phyloP scores from a whole-genome alignment of 441 rosid genomes.

The Caryocar brasiliense region DNA sequence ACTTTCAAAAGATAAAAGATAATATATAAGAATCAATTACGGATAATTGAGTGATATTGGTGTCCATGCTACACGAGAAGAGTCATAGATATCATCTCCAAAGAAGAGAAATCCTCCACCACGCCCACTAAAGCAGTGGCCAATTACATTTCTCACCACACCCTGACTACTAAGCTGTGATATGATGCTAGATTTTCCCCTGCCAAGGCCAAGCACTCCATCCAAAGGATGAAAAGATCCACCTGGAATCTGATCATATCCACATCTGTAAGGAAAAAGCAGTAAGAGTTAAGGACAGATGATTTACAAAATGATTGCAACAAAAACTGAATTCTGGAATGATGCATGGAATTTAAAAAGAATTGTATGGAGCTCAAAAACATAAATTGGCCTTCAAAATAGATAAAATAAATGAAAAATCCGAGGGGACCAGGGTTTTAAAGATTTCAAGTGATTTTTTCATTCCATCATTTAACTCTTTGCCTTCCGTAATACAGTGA shows the following conservation, averaged over 20 bases:
- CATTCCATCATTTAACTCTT: too few species aligned
- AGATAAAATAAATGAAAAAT: too few species aligned
- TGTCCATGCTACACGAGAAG: conserved; percentile 57
- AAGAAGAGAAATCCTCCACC: conserved; percentile 92
- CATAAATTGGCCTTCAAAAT: too few species aligned
- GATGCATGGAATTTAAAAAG: too few species aligned
- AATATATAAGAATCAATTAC: conserved; percentile 26
- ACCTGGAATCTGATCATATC: conserved; percentile 74
- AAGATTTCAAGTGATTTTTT: too few species aligned
- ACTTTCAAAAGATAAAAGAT: not conserved
- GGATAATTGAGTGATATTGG: conserved; percentile 48
- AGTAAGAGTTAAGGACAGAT: too few species aligned
- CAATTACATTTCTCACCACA: conserved; percentile 56
- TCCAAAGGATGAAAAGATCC: conserved; percentile 62
- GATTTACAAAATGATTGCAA: too few species aligned
- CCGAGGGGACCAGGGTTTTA: too few species aligned
- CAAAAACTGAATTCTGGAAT: too few species aligned
- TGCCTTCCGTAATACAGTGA: too few species aligned
- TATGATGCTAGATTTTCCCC: conserved; percentile 61
- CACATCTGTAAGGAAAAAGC: conserved; percentile 44
- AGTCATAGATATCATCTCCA: conserved; percentile 66
- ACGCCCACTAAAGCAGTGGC: conserved; percentile 72
- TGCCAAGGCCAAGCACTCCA: conserved; percentile 92
- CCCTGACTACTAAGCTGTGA: conserved; percentile 74
- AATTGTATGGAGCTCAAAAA: too few species aligned